phyloP scores from a whole-genome alignment of 495 filamentous ascomycete species.

The Penicillium nucicola region DNA sequence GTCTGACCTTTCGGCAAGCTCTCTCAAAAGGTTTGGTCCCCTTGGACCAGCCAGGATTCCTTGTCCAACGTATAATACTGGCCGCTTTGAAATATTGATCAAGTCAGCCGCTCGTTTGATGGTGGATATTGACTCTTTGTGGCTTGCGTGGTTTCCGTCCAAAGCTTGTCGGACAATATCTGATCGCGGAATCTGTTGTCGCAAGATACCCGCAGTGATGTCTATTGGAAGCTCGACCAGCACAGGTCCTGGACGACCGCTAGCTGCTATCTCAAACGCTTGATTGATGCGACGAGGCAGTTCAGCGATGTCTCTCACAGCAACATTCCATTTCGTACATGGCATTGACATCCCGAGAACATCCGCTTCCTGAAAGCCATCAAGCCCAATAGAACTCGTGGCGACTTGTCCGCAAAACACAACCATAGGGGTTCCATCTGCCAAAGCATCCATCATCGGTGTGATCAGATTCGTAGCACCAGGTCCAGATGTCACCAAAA shows the following conservation, averaged over 20 bases:
- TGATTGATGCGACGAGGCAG: constrained; percentile 58
- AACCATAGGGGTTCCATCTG: constrained; percentile 61
- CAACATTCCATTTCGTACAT: constrained; percentile 65
- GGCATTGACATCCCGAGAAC: constrained; percentile 56
- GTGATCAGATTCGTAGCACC: constrained; percentile 62
- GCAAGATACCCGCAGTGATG: constrained; percentile 51
- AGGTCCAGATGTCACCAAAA: constrained; percentile 62
- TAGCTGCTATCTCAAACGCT: constrained; percentile 61
- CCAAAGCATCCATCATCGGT: constrained; percentile 60
- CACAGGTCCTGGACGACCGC: constrained; percentile 58
- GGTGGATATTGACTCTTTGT: constrained; percentile 43
- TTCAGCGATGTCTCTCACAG: constrained; percentile 59
- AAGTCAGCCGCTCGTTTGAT: constrained; percentile 52
- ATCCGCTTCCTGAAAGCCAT: constrained; percentile 64
- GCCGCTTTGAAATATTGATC: constrained; percentile 57
- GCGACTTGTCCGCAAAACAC: constrained; percentile 61
- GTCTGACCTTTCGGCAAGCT: constrained; percentile 53
- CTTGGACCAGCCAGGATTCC: constrained; percentile 51
- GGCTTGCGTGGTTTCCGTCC: constrained; percentile 43
- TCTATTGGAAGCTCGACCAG: constrained; percentile 62
- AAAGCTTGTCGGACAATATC: too few species aligned
- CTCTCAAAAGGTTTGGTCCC: constrained; percentile 51
- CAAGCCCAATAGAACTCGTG: constrained; percentile 55
- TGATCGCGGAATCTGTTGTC: constrained; percentile 51
- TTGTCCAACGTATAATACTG: constrained; percentile 60